A percentile compares a stretch with the other conserved stretches of the same genome.
These are phyloP conservation scores for Colletotrichum abscissum DNA, from an alignment of 2,329 filamentous ascomycete genomes.

Conservation along the genomic window DNA sequence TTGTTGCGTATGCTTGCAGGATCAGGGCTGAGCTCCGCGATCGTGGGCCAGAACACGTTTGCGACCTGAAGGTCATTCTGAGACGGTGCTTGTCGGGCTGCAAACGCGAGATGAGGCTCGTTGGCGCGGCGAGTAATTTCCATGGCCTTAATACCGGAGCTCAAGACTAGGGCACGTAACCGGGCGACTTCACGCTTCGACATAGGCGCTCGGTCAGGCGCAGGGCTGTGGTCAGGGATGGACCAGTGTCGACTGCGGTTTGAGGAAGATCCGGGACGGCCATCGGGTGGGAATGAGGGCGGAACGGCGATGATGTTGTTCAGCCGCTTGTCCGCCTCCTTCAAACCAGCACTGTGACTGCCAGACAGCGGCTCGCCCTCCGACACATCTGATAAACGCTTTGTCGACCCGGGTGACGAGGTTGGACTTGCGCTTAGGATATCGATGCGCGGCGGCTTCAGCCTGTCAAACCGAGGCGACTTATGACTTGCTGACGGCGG, in stretches of 20 bases:
- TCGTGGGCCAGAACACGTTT: slow-evolving; percentile 53
- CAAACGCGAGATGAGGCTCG: slow-evolving; percentile 46
- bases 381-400: slow-evolving; percentile 48
- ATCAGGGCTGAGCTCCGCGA: slow-evolving; percentile 54
- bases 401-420: slow-evolving; percentile 44
- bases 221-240: slow-evolving; percentile 56
- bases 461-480: slow-evolving; percentile 58
- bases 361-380: slow-evolving; percentile 51
- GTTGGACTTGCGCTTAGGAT: slow-evolving; percentile 54
- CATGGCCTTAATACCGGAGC: slow-evolving; percentile 89
- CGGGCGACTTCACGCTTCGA: slow-evolving; percentile 82
- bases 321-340: slow-evolving; percentile 48
- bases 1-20: slow-evolving; percentile 45
- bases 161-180: slow-evolving; percentile 80
- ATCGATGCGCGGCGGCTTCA: slow-evolving; percentile 63
- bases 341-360: slow-evolving; percentile 43
- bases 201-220: slow-evolving; percentile 54
- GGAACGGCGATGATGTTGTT: slow-evolving; percentile 46
- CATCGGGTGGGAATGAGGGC: slow-evolving; percentile 31
- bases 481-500: slow-evolving; percentile 48
- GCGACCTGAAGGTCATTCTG: slow-evolving; percentile 43
- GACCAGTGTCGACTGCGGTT: slow-evolving; percentile 59
- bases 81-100: slow-evolving; percentile 3
- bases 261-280: slow-evolving; percentile 37
- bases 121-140: slow-evolving; percentile 79